These are phyloP conservation scores for Xylariaceae sp. DNA, from an alignment of 2,329 filamentous ascomycete species.

Conservation along the genomic window DNA sequence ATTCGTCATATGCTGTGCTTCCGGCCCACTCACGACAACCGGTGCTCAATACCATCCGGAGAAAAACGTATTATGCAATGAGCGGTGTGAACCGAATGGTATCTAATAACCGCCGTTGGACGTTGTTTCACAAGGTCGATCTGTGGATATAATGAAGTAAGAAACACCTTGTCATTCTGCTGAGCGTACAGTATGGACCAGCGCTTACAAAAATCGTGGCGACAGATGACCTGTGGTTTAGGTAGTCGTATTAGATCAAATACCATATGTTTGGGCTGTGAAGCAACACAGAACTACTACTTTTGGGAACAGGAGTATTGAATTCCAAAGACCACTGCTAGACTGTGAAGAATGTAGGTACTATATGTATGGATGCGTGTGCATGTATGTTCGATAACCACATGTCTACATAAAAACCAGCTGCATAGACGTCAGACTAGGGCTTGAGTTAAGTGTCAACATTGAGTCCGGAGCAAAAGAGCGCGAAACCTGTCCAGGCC, in stretches of 20 bases:
- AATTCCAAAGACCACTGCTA: too few species aligned
- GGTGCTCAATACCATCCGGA: slow-evolving; percentile 1
- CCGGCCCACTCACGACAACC: slow-evolving; percentile 11
- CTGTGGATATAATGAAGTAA: background rate
- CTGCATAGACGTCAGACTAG: slow-evolving; percentile 5
- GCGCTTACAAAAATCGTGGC: background rate
- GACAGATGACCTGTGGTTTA: background rate
- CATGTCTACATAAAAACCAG: slow-evolving; percentile 11
- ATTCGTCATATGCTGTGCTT: slow-evolving; percentile 14
- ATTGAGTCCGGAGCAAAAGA: too few species aligned
- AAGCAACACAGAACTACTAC: too few species aligned
- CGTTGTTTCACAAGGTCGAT: background rate
- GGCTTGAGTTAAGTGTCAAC: too few species aligned
- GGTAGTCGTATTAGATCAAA: background rate
- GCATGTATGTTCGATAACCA: slow-evolving; percentile 17
- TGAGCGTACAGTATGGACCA: background rate
- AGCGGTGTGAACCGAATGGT: slow-evolving; percentile 31
- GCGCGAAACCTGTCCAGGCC: too few species aligned
- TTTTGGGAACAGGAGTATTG: too few species aligned
- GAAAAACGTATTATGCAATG: slow-evolving; percentile 18
- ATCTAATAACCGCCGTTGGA: background rate
- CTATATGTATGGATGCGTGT: too few species aligned
- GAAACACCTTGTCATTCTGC: too few species aligned
- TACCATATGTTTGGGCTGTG: too few species aligned
- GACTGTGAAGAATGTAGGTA: too few species aligned